Percentiles rank a stretch among this genome's conserved stretches.
Evolutionary conservation across 495 filamentous ascomycete genomes (phyloP).

Genomic region (Beverwykella pulmonaria): DNA sequence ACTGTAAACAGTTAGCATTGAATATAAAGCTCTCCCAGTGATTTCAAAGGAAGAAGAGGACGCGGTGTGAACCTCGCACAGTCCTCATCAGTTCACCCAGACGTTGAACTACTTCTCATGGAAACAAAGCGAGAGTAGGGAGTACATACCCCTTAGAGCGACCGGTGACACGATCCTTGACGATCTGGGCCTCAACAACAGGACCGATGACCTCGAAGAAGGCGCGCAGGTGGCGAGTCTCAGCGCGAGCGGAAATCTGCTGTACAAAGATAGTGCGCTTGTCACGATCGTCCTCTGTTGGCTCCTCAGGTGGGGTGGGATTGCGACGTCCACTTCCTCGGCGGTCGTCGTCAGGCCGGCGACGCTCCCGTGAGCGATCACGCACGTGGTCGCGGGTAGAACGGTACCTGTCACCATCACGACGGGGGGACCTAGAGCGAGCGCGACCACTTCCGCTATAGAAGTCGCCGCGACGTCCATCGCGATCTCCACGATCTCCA

Average conservation of each 20-base stretch:
- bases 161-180: slow-evolving; percentile 96
- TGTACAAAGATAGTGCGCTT: slow-evolving; percentile 97
- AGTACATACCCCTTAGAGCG: slow-evolving; percentile 90
- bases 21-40: background rate
- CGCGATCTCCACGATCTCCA: slow-evolving; percentile 71
- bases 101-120: background rate
- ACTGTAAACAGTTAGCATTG: slow-evolving; percentile 52
- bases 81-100: background rate
- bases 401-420: slow-evolving; percentile 48
- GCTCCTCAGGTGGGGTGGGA: slow-evolving; percentile 48
- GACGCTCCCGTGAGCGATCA: slow-evolving; percentile 49
- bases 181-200: slow-evolving; percentile 97
- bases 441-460: slow-evolving; percentile 65
- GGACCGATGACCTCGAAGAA: slow-evolving; percentile 97
- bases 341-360: slow-evolving; percentile 25
- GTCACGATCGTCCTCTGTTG: slow-evolving; percentile 95
- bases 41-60: background rate
- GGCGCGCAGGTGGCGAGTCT: slow-evolving; percentile 86
- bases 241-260: slow-evolving; percentile 89
- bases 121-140: background rate
- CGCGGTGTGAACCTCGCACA: background rate
- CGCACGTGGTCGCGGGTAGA: slow-evolving; percentile 54
- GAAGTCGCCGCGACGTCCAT: slow-evolving; percentile 55
- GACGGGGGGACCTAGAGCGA: slow-evolving; percentile 73
- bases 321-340: slow-evolving; percentile 30